Evolutionary conservation across 2,329 filamentous ascomycete genomes (phyloP), one percentile per base, ranked within the genome.

Genomic region (Ceratocystis huliohia): DNA sequence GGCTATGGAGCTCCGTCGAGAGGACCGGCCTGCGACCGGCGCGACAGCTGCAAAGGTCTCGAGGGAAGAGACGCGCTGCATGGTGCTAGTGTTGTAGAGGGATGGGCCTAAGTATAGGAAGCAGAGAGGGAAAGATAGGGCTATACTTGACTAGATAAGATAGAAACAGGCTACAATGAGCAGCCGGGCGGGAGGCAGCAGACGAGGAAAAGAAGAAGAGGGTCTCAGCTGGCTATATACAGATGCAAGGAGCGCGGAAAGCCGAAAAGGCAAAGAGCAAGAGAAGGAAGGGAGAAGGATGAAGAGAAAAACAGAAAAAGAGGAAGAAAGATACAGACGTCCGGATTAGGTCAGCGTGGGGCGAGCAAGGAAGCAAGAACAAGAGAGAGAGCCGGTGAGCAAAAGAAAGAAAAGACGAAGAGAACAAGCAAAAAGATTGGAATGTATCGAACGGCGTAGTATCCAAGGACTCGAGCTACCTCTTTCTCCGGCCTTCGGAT

Each of bases 31-130:
- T 41, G 78, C 77, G 44, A 71, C 69, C n/a, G 74, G 74, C 30
- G 76, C 66, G 67, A 74, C 75, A 65, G 10, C 37, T 41, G 79
- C 73, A 69, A 83, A 80, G 25, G 80, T 81, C 74, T 83, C 81
- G 68, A 83, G 76, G 62, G 80, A 82, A 22, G 75, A 75, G 37
- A 83, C 77, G 25, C 81, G 79, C 69, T 81, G 78, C 66, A 83
- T 72, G 6, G 8, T 48, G 17, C 4, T 25, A 30, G 48, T 15
- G 17, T 41, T 41, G 37, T 15, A 41, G 17, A 15, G 6, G 22
- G 22, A 1, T 25, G n/a, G 22, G n/a, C 22, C 10, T 22, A 64
- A 7, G n/a, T 25, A 15, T 33, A 25, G 33, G 22, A 6, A 30
- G 10, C 1, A 53, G 25, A 22, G 30, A 61, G 28, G n/a, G 28